Base-by-base conservation (phyloP, 2,329 filamentous ascomycete genomes). In the Rhynchosporium secalis region DNA sequence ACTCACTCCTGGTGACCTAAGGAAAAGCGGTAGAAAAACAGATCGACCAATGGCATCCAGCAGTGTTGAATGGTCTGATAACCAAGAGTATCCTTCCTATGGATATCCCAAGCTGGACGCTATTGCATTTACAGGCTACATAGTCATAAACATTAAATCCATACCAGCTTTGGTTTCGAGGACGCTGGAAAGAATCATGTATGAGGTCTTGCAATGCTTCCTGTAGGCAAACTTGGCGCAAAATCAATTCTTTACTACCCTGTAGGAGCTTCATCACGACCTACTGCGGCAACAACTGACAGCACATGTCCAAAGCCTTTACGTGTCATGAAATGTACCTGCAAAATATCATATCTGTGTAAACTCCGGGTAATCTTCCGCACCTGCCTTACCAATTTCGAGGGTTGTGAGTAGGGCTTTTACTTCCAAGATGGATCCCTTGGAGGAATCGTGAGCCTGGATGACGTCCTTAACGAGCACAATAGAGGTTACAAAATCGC, bases 21-120 rank as follows among this genome's bases (percentile, higher is more conserved):
- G 33, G 12, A 57, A 26, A 26, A 46, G 33, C 13, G 55, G 55
- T 33, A 57, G 41, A 3, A 47, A 41, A 5, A 57, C 28, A 7
- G 41, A 33, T 47, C 55, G 41, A 36, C 55, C 55, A 3, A 38
- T 36, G 20, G 55, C 55, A 47, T 57, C 55, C 10, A 57, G 29
- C 10, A 57, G 41, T 10, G 33, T 20, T 6, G 47, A 40, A 45
- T 31, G 46, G 13, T 57, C 40, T 31, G 26, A 26, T 15, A 36
- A 9, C 15, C 40, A 6, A 15, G 55, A 33, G 15, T 4, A 13
- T 26, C 26, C n/a, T 36, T 36, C 38, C 55, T 41, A 57, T 8
- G 55, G 26, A 26, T 57, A 47, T 36, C 29, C 55, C 0, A 57
- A 13, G 1, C 40, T 26, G 2, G 29, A 15, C 26, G 55, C 43